These are phyloP conservation scores for Komagataella populi DNA, from an alignment of 805 yeast species.

Conservation along the genomic window DNA sequence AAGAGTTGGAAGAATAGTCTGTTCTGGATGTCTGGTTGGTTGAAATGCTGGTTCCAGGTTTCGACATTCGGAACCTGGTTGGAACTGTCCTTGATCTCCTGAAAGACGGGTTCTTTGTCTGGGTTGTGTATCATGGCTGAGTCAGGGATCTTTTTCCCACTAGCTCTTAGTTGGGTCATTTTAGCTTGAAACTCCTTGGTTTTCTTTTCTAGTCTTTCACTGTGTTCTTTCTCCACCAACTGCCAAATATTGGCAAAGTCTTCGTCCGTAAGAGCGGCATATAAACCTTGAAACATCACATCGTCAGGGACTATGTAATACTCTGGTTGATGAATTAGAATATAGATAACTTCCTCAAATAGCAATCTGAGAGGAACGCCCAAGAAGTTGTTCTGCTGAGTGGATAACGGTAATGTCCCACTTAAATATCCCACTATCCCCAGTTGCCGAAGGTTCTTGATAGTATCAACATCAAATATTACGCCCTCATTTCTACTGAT, in stretches of 20 bases:
- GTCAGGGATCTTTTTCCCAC: not conserved
- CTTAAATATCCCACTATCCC: constrained; percentile 66
- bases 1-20: not conserved
- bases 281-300: constrained; percentile 5
- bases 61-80: not conserved
- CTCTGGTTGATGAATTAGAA: constrained; percentile 22
- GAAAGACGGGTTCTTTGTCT: not conserved
- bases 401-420: constrained; percentile 82
- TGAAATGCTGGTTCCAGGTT: constrained; percentile 5
- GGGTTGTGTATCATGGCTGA: not conserved
- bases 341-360: constrained; percentile 61
- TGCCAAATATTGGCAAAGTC: not conserved
- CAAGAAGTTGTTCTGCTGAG: constrained; percentile 83
- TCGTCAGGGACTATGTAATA: constrained; percentile 4
- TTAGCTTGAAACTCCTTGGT: constrained; percentile 6
- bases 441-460: not conserved
- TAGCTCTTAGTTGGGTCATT: not conserved
- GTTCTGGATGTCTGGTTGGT: constrained; percentile 2
- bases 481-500: not conserved
- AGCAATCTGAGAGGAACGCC: constrained; percentile 71
- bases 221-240: constrained; percentile 1
- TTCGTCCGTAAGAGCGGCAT: not conserved
- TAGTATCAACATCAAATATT: not conserved
- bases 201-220: constrained; percentile 3
- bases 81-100: not conserved